Evolutionary conservation across 371 early-diverging fungal genomes (phyloP), one percentile per base, ranked within the genome.

Genomic region (Mortierella sp.): DNA sequence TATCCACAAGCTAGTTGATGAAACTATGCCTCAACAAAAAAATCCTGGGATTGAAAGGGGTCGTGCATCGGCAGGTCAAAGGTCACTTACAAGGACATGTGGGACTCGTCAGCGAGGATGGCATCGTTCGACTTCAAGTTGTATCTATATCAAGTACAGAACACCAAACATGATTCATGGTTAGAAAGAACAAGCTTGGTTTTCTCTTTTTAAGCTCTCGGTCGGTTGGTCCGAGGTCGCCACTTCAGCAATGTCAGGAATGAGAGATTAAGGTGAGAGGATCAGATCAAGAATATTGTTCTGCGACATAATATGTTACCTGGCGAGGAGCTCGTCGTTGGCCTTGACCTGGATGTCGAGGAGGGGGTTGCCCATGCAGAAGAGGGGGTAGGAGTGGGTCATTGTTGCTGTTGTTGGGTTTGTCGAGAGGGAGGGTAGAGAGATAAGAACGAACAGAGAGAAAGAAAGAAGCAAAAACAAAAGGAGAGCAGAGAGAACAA

Each of bases 331-430:
- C 3, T 89, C 94, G 68, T 92, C 90, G 75, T 91, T 88, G 70
- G 95, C 97, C 71, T 91, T 91, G 84, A 96, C 96, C 79, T 95
- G 96, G 88, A 99, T 98, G 92, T 99, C 99, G 87, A 99, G 94
- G 83, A 99, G 92, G 73, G 99, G 99, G 93, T 99, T 99, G 88
- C 96, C 98, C 92, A 98, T 95, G 77, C 96, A 87, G 80, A 86
- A 84, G 74, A 90, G 88, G 60, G 78, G 76, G 58, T 78, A 82
- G 45, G 84, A 50, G 44, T 74, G 76, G 52, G 78, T 21, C 72
- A 76, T 71, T 52, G n/a, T 71, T 55, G 50, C 31, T 34, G 34
- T 16, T 31, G 63, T 34, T 63, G 50, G 28, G 21, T 70, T 28
- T 28, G 68, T 57, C 34, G 73, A 10, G 42, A 10, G 34, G 31